Percentiles rank a stretch among this genome's conserved stretches.
Conservation (phyloP, 2,329 filamentous ascomycete genomes). For the Calonectria crousiana region DNA sequence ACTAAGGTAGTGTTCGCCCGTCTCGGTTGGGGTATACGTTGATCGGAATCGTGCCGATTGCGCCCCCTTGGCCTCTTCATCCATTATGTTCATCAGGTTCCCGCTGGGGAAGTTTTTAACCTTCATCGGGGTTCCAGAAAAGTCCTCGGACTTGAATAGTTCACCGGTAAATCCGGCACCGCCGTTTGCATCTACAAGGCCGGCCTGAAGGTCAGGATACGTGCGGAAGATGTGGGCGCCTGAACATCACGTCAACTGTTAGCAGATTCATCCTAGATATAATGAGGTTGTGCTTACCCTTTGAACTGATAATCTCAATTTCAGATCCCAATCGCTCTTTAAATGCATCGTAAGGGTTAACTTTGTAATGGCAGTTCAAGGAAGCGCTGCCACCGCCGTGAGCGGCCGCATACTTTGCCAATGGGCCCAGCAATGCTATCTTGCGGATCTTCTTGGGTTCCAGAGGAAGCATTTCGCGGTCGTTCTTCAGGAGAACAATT, state of each 20-base stretch:
- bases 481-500: slow-evolving; percentile 26
- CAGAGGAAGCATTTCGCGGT: slow-evolving; percentile 2
- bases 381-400: slow-evolving; percentile 47
- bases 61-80: background rate
- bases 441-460: slow-evolving; percentile 20
- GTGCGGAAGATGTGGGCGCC: slow-evolving; percentile 3
- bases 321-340: slow-evolving; percentile 26
- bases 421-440: slow-evolving; percentile 38
- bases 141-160: background rate
- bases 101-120: background rate
- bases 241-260: background rate
- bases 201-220: background rate
- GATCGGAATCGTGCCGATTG: background rate
- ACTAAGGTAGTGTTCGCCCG: slow-evolving; percentile 16
- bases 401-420: slow-evolving; percentile 43
- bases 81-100: background rate
- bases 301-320: slow-evolving; percentile 34
- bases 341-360: slow-evolving; percentile 44
- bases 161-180: background rate
- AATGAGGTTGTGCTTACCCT: background rate
- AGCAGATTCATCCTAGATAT: background rate
- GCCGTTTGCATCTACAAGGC: background rate
- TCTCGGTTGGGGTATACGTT: background rate
- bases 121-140: background rate
- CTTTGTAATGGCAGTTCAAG: slow-evolving; percentile 43